Conservation (phyloP, 106 monocot species). For the Gastrodia elata region DNA sequence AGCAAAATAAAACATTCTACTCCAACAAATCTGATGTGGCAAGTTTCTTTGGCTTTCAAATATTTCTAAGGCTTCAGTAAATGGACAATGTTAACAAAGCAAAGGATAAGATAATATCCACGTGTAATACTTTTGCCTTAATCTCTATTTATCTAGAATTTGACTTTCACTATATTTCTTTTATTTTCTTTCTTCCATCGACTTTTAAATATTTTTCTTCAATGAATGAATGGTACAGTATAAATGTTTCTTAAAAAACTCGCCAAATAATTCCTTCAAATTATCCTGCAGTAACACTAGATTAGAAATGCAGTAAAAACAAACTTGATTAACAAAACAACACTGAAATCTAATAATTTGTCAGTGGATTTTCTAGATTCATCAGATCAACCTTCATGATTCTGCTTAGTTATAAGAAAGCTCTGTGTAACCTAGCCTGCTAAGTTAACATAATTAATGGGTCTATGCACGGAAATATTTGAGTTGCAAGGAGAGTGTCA, state of each 20-base stretch:
- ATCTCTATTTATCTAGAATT: too few relatives aligned
- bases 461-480: background rate
- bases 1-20: too few relatives aligned
- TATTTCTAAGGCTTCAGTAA: too few relatives aligned
- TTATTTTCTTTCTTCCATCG: too few relatives aligned
- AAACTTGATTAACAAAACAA: background rate
- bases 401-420: background rate
- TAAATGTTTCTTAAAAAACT: background rate
- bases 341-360: background rate
- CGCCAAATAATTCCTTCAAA: background rate
- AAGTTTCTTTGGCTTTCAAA: too few relatives aligned
- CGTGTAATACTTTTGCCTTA: too few relatives aligned
- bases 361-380: background rate
- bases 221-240: too few relatives aligned
- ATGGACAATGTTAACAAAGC: too few relatives aligned
- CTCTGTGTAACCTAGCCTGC: background rate
- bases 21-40: too few relatives aligned
- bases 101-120: too few relatives aligned
- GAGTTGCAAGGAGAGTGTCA: background rate
- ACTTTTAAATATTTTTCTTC: too few relatives aligned
- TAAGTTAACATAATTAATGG: background rate
- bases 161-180: too few relatives aligned
- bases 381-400: background rate
- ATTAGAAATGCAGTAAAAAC: background rate
- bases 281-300: background rate